Conservation (phyloP, 352 stramenopile genomes). For the Globisporangium sylvaticum region DNA sequence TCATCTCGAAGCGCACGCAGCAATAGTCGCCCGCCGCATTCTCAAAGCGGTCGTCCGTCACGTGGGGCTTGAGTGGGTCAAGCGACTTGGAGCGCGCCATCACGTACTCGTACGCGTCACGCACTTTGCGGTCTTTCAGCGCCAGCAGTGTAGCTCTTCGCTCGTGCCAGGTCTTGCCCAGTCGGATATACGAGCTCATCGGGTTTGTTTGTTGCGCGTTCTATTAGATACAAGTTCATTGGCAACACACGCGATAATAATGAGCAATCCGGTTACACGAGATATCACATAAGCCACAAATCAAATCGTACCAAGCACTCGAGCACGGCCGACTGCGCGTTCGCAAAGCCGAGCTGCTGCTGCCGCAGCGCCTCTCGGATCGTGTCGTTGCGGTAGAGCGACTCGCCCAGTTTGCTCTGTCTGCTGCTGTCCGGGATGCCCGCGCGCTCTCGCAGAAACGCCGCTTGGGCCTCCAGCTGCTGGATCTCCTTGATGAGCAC, state of each 20-base stretch:
- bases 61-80: conserved; percentile 27
- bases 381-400: conserved; percentile 11
- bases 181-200: conserved; percentile 15
- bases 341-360: conserved; percentile 15
- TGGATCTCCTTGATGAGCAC: conserved; percentile 33
- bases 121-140: conserved; percentile 14
- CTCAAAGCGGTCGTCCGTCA: conserved; percentile 45
- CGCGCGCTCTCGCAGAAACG: conserved; percentile 23
- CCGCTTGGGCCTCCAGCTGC: conserved; percentile 27
- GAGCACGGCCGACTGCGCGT: conserved; percentile 15
- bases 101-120: conserved; percentile 26
- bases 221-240: too few relatives aligned
- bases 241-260: too few relatives aligned
- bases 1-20: conserved; percentile 54
- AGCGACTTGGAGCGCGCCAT: conserved; percentile 20
- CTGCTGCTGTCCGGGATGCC: conserved; percentile 21
- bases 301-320: conserved; percentile 15
- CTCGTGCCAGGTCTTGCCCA: conserved; percentile 9
- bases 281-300: too few relatives aligned
- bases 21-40: conserved; percentile 40
- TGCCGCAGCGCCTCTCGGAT: conserved; percentile 18
- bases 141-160: conserved; percentile 7
- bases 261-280: too few relatives aligned
- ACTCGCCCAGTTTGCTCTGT: conserved; percentile 8
- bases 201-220: conserved; percentile 15